phyloP scores from a whole-genome alignment of 306 rosid species.

The Begonia masoniana region DNA sequence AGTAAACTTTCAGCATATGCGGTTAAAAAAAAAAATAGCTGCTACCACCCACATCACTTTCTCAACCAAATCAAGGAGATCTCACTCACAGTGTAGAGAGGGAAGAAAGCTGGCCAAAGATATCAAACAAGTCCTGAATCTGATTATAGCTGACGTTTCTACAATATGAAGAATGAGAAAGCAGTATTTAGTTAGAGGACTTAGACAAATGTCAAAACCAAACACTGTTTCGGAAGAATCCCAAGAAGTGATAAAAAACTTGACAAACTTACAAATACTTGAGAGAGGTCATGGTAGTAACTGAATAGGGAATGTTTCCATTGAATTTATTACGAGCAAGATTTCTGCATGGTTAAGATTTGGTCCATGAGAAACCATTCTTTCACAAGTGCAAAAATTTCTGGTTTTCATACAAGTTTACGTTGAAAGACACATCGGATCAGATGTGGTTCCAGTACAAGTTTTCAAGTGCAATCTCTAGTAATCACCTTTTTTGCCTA shows the following conservation, averaged over 20 bases:
- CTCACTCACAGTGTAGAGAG: constrained; percentile 84
- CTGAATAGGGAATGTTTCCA: constrained; percentile 49
- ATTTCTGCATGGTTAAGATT: constrained; percentile 47
- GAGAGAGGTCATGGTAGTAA: constrained; percentile 46
- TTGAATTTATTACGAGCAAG: constrained; percentile 55
- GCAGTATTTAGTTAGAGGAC: constrained; percentile 10
- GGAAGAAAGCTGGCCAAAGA: constrained; percentile 53
- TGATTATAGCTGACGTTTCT: constrained; percentile 86
- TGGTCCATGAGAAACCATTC: constrained; percentile 10
- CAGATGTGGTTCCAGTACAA: too few species aligned
- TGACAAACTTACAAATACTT: constrained; percentile 46
- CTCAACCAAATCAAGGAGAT: constrained; percentile 13
- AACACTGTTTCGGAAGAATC: too few species aligned
- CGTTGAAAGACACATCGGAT: neutral
- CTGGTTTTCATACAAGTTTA: neutral
- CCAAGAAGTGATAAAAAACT: too few species aligned
- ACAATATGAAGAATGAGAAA: constrained; percentile 10
- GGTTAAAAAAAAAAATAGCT: neutral
- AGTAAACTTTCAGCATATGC: neutral
- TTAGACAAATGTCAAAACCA: constrained; percentile 1
- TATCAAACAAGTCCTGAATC: constrained; percentile 39
- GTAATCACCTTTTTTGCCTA: too few species aligned
- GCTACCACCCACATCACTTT: constrained; percentile 7
- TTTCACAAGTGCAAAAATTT: neutral
- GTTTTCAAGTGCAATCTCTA: too few species aligned